Evolutionary conservation across 2,329 filamentous ascomycete genomes (phyloP).

Genomic region (Cytospora chrysosperma): DNA sequence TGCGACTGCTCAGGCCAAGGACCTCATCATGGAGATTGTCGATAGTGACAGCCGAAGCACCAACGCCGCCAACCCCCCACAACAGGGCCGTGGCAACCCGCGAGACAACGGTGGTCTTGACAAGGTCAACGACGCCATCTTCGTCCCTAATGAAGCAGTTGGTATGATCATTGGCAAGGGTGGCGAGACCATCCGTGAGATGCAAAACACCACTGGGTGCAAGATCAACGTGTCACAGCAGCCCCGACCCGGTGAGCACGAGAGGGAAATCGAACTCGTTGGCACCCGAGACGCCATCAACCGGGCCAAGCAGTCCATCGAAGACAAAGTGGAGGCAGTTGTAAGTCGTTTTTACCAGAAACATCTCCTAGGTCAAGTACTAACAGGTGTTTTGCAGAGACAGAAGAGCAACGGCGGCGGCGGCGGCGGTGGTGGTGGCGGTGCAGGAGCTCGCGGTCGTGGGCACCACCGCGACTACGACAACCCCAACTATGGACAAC

Average conservation of each 20-base stretch:
- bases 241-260: conserved; percentile 71
- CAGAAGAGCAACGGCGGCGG: conserved; percentile 53
- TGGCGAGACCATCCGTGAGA: conserved; percentile 90
- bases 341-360: conserved; percentile 49
- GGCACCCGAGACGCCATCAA: conserved; percentile 75
- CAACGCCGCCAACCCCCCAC: conserved; percentile 32
- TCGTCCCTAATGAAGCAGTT: conserved; percentile 85
- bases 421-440: conserved; percentile 44
- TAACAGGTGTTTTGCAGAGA: conserved; percentile 41
- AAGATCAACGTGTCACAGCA: conserved; percentile 93
- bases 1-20: conserved; percentile 75
- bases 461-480: conserved; percentile 53
- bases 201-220: conserved; percentile 84
- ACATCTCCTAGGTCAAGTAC: conserved; percentile 13
- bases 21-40: conserved; percentile 89
- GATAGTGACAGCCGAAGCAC: conserved; percentile 76
- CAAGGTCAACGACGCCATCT: conserved; percentile 79
- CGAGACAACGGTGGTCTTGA: conserved; percentile 49
- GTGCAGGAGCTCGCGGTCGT: conserved; percentile 42
- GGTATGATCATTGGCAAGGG: conserved; percentile 97
- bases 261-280: conserved; percentile 84
- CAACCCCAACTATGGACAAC: conserved; percentile 53
- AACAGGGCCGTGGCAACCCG: conserved; percentile 40
- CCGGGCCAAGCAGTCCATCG: conserved; percentile 79
- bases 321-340: conserved; percentile 89